Conservation (phyloP, 768 basidiomycete genomes). For the Tulasnella sp. region DNA sequence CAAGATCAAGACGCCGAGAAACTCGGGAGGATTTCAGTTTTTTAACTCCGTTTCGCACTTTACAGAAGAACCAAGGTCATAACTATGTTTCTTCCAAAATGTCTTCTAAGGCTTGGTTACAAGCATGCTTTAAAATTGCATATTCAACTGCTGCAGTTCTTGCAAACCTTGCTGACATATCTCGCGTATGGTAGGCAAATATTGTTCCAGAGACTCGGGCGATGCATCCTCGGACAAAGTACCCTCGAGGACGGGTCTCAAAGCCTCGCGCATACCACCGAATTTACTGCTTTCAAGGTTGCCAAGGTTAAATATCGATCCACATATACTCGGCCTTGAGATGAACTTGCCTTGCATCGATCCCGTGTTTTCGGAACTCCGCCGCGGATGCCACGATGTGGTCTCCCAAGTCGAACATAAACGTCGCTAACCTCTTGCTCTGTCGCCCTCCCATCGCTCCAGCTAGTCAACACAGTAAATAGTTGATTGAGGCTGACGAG, state of each 20-base stretch:
- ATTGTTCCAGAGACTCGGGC: neutral
- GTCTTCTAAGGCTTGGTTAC: too few relatives aligned
- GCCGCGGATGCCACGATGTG: conserved; percentile 93
- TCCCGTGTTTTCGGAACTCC: conserved; percentile 81
- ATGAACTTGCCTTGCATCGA: conserved; percentile 80
- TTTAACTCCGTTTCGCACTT: too few relatives aligned
- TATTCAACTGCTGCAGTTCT: too few relatives aligned
- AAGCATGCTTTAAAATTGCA: too few relatives aligned
- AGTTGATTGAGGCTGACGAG: conserved; percentile 93
- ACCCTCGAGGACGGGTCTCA: conserved; percentile 3
- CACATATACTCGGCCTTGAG: too few relatives aligned
- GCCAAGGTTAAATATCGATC: neutral
- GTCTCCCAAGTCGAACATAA: conserved; percentile 93
- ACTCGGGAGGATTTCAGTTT: too few relatives aligned
- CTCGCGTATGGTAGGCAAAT: neutral
- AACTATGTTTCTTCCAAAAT: too few relatives aligned
- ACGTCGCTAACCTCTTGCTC: conserved; percentile 91
- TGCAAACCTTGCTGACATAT: neutral
- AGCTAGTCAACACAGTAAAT: conserved; percentile 83
- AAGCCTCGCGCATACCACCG: neutral
- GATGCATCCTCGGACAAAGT: neutral
- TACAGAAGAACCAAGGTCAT: too few relatives aligned
- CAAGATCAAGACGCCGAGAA: too few relatives aligned
- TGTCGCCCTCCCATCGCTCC: conserved; percentile 72
- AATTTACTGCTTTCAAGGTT: neutral